These are phyloP conservation scores for Helianthus tuberosus DNA, from an alignment of 129 eudicot genomes.

Conservation along the genomic window DNA sequence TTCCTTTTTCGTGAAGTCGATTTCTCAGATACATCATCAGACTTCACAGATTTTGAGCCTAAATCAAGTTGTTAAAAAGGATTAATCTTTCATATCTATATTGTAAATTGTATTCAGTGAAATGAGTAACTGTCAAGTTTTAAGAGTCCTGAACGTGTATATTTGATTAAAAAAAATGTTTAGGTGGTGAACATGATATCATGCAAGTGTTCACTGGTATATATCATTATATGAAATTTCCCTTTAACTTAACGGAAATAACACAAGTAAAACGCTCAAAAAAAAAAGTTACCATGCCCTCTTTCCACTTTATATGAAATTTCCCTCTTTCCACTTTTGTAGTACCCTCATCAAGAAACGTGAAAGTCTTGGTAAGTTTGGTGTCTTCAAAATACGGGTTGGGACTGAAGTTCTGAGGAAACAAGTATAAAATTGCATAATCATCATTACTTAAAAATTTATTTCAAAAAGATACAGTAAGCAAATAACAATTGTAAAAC, in stretches of 20 bases:
- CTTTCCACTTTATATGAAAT: constrained; percentile 84
- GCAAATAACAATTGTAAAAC: background rate
- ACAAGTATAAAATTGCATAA: background rate
- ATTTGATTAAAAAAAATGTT: too few species aligned
- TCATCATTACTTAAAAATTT: too few species aligned
- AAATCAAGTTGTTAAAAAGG: background rate
- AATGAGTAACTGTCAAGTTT: too few species aligned
- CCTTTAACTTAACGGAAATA: too few species aligned
- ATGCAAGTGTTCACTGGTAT: too few species aligned
- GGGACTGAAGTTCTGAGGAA: constrained; percentile 58
- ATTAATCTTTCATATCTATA: background rate
- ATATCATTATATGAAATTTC: too few species aligned
- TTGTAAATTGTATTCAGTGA: too few species aligned
- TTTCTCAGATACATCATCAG: constrained; percentile 51
- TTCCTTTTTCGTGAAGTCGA: constrained; percentile 79
- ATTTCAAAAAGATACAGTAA: too few species aligned
- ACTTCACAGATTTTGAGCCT: constrained; percentile 51
- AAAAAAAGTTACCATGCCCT: constrained; percentile 57
- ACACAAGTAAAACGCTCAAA: background rate
- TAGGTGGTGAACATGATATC: too few species aligned
- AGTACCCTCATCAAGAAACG: constrained; percentile 69
- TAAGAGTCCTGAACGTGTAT: too few species aligned
- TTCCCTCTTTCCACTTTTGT: too few species aligned
- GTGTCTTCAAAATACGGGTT: constrained; percentile 74
- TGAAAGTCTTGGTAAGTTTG: constrained; percentile 76